Conservation (phyloP, 116 monocot genomes). For the Papilionanthe hybrid region DNA sequence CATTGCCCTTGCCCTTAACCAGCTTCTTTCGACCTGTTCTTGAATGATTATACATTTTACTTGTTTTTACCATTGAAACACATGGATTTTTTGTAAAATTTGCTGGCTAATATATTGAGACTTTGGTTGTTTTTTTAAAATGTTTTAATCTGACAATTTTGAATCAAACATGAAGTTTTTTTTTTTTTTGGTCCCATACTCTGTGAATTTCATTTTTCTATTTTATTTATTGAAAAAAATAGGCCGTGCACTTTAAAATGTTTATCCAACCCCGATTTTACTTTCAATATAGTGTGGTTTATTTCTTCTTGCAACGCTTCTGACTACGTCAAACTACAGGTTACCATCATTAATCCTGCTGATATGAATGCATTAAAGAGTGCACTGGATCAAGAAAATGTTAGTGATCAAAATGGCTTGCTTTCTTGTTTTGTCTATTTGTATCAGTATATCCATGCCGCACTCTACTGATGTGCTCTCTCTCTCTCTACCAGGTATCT, state of each 20-base stretch:
- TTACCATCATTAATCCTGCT: constrained; percentile 85
- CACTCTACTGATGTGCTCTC: constrained; percentile 2
- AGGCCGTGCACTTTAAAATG: background rate
- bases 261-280: too few species aligned
- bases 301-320: background rate
- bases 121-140: background rate
- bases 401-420: constrained; percentile 17
- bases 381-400: constrained; percentile 69
- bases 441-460: background rate
- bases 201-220: background rate
- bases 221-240: background rate
- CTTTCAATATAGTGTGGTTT: background rate
- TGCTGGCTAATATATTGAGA: background rate
- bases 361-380: constrained; percentile 61
- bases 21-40: too few species aligned
- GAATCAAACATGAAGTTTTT: background rate
- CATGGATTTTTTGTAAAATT: background rate
- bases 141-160: background rate
- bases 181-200: background rate
- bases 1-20: too few species aligned
- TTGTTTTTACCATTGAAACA: background rate
- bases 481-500: constrained; percentile 57
- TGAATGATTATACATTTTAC: background rate
- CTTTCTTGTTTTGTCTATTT: background rate
- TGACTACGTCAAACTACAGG: constrained; percentile 36